These are phyloP conservation scores for Agaricus blazei DNA, from an alignment of 768 basidiomycete species.

Conservation along the genomic window DNA sequence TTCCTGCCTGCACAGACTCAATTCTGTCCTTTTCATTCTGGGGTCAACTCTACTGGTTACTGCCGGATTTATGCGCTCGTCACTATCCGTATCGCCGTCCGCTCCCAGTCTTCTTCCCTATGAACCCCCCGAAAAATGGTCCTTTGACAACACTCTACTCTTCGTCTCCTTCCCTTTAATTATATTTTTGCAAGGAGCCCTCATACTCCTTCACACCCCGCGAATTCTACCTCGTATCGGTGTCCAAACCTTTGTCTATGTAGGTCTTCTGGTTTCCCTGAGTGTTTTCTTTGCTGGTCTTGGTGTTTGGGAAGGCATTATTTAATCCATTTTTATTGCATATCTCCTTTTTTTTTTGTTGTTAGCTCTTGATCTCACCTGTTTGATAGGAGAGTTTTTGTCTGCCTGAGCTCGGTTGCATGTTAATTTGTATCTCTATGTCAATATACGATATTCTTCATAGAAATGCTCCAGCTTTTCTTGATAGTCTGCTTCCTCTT, in stretches of 20 bases:
- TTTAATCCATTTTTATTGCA: neutral
- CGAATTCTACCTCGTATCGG: constrained; percentile 66
- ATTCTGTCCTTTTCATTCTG: constrained; percentile 64
- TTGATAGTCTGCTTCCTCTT: too few species aligned
- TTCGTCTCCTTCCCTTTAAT: constrained; percentile 38
- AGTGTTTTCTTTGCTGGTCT: constrained; percentile 71
- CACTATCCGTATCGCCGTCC: constrained; percentile 24
- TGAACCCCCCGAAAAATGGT: neutral
- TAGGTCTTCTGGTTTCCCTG: constrained; percentile 58
- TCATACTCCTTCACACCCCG: constrained; percentile 64
- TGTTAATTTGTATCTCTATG: neutral
- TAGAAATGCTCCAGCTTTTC: neutral
- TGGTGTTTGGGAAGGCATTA: constrained; percentile 64
- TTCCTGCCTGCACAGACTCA: constrained; percentile 70
- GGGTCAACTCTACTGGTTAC: constrained; percentile 62
- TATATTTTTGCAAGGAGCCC: constrained; percentile 43
- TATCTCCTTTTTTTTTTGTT: neutral
- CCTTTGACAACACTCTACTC: constrained; percentile 27
- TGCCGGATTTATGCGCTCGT: constrained; percentile 54
- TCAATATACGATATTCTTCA: neutral
- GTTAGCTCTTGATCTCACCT: neutral
- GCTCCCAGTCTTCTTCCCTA: constrained; percentile 5
- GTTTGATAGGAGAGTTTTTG: neutral
- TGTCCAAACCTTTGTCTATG: constrained; percentile 72
- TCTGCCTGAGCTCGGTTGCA: too few species aligned